These are phyloP conservation scores for Apiospora saccharicola DNA, from an alignment of 2,329 filamentous ascomycete species.

Conservation along the genomic window DNA sequence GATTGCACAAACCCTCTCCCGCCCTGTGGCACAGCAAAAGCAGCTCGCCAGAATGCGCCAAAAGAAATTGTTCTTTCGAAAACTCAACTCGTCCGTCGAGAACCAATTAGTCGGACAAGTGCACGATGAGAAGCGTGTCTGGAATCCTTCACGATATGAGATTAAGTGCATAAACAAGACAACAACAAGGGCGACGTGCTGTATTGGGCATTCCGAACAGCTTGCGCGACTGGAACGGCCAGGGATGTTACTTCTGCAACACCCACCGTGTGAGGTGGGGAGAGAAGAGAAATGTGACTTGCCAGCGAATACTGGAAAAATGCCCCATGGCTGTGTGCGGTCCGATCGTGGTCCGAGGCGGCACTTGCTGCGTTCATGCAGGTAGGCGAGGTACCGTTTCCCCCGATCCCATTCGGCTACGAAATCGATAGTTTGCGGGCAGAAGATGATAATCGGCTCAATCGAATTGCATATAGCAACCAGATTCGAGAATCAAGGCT, in stretches of 20 bases:
- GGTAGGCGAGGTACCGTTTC: background rate
- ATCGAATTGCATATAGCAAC: background rate
- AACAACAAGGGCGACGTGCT: background rate
- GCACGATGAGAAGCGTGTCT: background rate
- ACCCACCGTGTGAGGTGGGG: background rate
- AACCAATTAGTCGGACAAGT: background rate
- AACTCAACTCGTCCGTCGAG: background rate
- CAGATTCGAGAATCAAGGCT: background rate
- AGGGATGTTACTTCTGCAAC: background rate
- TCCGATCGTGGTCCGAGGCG: background rate
- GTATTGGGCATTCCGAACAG: background rate
- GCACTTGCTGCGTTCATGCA: constrained; percentile 1
- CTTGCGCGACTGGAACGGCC: background rate
- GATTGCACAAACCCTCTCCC: background rate
- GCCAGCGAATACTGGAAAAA: background rate
- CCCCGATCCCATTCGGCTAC: background rate
- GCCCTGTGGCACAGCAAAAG: background rate
- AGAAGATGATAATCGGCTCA: background rate
- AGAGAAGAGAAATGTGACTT: background rate
- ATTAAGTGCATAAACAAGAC: background rate
- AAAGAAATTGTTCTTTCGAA: background rate
- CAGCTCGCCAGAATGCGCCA: background rate
- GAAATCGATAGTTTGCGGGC: background rate
- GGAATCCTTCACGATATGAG: background rate
- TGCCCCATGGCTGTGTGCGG: background rate